A percentile compares a stretch with the other conserved stretches of the same genome.
Conservation (phyloP, 441 rosid genomes). For the Brassica hybrid region DNA sequence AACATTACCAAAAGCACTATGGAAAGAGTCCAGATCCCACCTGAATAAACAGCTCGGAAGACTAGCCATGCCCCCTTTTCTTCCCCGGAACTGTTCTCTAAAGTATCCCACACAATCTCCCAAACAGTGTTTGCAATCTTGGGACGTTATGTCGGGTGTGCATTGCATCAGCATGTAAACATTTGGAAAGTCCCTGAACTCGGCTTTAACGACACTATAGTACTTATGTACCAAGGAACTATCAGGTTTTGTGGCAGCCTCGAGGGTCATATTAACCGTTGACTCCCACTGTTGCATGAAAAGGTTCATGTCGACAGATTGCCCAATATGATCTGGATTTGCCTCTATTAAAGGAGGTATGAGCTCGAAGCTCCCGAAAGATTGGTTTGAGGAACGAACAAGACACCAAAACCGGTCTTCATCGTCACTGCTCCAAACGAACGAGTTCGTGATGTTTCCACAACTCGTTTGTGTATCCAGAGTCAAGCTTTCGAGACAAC, state of each 20-base stretch:
- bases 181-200: conserved; percentile 2
- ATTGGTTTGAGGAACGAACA: conserved; percentile 33
- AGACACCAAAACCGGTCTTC: conserved; percentile 21
- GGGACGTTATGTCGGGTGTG: conserved; percentile 44
- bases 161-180: conserved; percentile 39
- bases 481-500: conserved; percentile 9
- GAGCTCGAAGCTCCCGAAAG: background rate
- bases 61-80: conserved; percentile 40
- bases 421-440: background rate
- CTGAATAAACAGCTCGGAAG: conserved; percentile 44
- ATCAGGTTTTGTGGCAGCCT: conserved; percentile 17
- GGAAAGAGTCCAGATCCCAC: conserved; percentile 47
- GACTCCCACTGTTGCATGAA: conserved; percentile 33
- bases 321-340: background rate
- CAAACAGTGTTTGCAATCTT: conserved; percentile 43
- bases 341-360: background rate
- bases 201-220: conserved; percentile 24
- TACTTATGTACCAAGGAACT: conserved; percentile 42
- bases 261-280: conserved; percentile 20
- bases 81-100: conserved; percentile 9
- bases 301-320: conserved; percentile 16
- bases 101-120: conserved; percentile 18
- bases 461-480: background rate
- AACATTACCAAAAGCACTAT: conserved; percentile 17
- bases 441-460: conserved; percentile 9